These are phyloP conservation scores for Phanerochaete sordida DNA, from an alignment of 768 basidiomycete genomes.

Conservation along the genomic window DNA sequence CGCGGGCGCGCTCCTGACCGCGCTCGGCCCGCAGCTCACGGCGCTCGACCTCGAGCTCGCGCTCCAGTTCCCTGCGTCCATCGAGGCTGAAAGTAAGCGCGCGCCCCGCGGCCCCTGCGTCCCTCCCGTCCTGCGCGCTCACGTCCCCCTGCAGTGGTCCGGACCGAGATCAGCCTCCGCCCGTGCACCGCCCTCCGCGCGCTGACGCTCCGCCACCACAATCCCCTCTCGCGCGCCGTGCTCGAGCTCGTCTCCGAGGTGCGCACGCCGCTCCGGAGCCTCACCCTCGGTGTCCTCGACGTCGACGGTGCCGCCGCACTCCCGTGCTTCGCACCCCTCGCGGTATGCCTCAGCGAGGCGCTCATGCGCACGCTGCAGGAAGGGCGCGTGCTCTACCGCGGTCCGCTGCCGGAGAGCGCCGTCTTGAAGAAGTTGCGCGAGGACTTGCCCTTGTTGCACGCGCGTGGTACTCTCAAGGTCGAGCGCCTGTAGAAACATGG, in stretches of 20 bases:
- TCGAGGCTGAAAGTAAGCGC: constrained; percentile 7
- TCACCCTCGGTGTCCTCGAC: neutral
- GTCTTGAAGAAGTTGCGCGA: neutral
- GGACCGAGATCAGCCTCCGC: neutral
- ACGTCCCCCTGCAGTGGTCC: neutral
- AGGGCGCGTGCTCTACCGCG: neutral
- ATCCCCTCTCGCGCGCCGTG: neutral
- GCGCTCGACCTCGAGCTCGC: neutral
- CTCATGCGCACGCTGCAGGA: neutral
- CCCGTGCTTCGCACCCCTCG: neutral
- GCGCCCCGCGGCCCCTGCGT: neutral
- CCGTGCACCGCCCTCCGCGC: neutral
- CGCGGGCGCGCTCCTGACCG: neutral
- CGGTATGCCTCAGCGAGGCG: neutral
- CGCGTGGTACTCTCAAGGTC: neutral
- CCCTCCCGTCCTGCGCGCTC: neutral
- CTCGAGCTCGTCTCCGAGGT: neutral
- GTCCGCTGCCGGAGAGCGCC: neutral
- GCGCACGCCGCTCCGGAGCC: neutral
- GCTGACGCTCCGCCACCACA: neutral
- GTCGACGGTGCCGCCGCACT: neutral
- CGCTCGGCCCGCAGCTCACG: neutral
- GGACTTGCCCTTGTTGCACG: neutral
- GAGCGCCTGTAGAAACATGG: neutral
- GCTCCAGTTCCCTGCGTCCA: neutral